Base-by-base conservation (phyloP, 2,329 filamentous ascomycete genomes). In the Boeremia exigua region DNA sequence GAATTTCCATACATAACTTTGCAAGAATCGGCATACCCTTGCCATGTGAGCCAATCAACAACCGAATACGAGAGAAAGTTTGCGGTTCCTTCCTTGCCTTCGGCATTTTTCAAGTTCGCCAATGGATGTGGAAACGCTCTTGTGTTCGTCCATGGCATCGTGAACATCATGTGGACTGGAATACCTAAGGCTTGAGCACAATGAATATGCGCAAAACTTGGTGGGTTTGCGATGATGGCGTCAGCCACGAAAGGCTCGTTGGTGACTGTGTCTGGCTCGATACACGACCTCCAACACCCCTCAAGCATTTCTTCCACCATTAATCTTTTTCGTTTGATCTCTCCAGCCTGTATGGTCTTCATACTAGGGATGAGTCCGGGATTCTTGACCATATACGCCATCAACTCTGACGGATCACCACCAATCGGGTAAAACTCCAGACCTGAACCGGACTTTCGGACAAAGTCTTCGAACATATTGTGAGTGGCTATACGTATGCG, bases 141-240 rank as follows among this genome's bases (percentile, higher is more conserved):
- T 6, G 80, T 82, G 11, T 67, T 71, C 15, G 65, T 77, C 77
- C 78, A 83, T 3, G 81, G 81, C 81, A 83, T 84, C 1, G 92
- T 96, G 76, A 96, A 96, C 89, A 95, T 95, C 69, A 96, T 82
- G 67, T 91, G 88, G 7, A 91, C 68, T 0, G 89, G 88, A 23
- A 91, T 84, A 0, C 88, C 88, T 62, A 91, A 72, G 68, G 87
- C 88, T 74, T 91, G 86, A 0, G 88, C 89, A 58, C 88, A 82
- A 66, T 91, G 88, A 2, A 91, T 80, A 65, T 91, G 88, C 0
- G 87, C 89, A 72, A 91, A 91, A 66, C 86, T 90, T 0, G 89
- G 89, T 2, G 89, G 89, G 57, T 92, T 92, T 1, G 89, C 89
- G 63, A 92, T 90, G 59, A 92, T 91, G 88, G 63, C 63, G 74